Conservation (phyloP, 2,329 filamentous ascomycete species). For the Neoscytalidium dimidiatum region DNA sequence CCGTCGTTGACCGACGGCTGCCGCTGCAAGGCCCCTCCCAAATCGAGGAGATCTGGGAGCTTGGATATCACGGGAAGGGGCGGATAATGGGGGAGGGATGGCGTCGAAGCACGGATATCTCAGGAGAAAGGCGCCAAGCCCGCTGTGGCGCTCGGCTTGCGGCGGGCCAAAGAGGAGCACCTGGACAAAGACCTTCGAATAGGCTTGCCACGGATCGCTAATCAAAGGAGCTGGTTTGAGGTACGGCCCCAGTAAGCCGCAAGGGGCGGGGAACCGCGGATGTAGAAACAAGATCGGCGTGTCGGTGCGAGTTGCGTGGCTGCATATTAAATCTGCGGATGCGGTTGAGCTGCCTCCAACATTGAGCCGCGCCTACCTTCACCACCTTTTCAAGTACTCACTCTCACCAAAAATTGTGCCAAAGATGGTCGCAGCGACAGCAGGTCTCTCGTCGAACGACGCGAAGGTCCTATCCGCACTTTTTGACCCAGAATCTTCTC, state of each 20-base stretch:
- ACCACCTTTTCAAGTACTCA: neutral
- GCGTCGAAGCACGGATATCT: neutral
- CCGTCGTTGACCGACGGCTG: slow-evolving; percentile 17
- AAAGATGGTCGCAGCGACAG: slow-evolving; percentile 44
- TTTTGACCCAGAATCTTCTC: slow-evolving; percentile 45
- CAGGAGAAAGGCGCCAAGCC: neutral
- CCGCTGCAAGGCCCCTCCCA: slow-evolving; percentile 4
- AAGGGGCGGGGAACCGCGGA: neutral
- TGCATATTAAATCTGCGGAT: neutral
- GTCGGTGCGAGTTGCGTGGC: neutral
- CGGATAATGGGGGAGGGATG: neutral
- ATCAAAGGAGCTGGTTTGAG: neutral
- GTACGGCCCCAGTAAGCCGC: neutral
- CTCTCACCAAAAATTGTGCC: neutral
- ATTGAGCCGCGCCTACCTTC: slow-evolving; percentile 4
- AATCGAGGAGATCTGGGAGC: neutral
- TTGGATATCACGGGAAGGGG: slow-evolving; percentile 37
- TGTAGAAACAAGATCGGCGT: neutral
- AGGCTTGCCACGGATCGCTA: slow-evolving; percentile 8
- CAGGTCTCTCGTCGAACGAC: slow-evolving; percentile 38
- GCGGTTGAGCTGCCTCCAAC: neutral
- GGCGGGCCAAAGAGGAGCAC: slow-evolving; percentile 1
- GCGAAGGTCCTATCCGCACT: slow-evolving; percentile 39
- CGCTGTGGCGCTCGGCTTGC: slow-evolving; percentile 15
- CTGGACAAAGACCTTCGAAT: slow-evolving; percentile 1